Evolutionary conservation across 176 grass and related monocot genomes (phyloP), one percentile per base, ranked within the genome.

Genomic region (Avena atlantica): DNA sequence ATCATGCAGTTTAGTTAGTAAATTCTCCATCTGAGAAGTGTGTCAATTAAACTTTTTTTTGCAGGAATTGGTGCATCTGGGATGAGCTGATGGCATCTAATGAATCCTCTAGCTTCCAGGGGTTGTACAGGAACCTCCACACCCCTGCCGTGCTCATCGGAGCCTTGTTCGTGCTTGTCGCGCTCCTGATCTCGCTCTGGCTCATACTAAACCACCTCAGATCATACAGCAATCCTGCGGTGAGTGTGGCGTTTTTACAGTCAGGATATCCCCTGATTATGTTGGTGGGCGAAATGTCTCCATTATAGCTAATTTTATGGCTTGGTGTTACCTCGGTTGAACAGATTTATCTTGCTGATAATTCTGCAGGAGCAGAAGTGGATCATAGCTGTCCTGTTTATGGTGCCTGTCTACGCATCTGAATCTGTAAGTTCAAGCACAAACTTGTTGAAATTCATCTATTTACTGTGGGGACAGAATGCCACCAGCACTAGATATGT

Each of bases 371-470:
- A 95, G 50, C 96, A 98, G 83, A 95, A 95, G 74, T 98, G 96
- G 96, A 94, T 95, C 81, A 92, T 98, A 49, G 88, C 85, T 25
- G 89, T 98, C 20, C 70, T 95, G 45, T 98, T 98, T 59, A 98
- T 98, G 96, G 96, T 98, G 78, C 96, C 96, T 50, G 91, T 98
- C 8, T 95, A 98, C 79, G 96, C 93, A 42, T 86, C 81, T 79
- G 96, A 98, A 90, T 95, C 93, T 57, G 96, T 95, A 86, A 92
- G 96, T 88, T 55, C 14, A 60, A 67, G 6, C 51, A 25, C 37
- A 64, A 14, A 62, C 87, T 16, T 51, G 5, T 75, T 19, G 19
- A 5, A 15, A 0, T 52, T 45, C 29, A 27, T 11, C 25, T 1
- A 10, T 12, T 63, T 17, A 2, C 29, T 31, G 0, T 36, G 0